These are phyloP conservation scores for Penicillium ucsense DNA, from an alignment of 495 filamentous ascomycete species.

Conservation along the genomic window DNA sequence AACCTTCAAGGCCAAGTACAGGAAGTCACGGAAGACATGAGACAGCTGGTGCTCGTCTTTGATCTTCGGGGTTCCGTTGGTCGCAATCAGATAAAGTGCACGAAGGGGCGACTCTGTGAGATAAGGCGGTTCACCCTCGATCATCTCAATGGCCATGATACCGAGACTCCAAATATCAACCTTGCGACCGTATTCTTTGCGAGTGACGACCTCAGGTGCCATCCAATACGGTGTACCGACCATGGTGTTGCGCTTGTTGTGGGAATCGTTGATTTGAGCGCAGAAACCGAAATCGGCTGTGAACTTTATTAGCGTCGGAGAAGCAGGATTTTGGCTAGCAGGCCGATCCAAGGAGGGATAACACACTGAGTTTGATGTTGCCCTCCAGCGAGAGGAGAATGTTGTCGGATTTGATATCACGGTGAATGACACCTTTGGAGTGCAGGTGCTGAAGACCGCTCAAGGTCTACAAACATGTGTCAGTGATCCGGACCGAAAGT, in stretches of 20 bases:
- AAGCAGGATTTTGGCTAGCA: neutral
- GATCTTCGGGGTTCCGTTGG: constrained; percentile 89
- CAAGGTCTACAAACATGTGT: constrained; percentile 47
- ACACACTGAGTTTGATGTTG: constrained; percentile 92
- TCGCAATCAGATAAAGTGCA: constrained; percentile 91
- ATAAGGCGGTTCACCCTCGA: constrained; percentile 96
- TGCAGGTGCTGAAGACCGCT: constrained; percentile 90
- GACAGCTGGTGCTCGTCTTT: constrained; percentile 84
- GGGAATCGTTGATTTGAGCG: constrained; percentile 94
- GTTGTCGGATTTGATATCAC: constrained; percentile 97
- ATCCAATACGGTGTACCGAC: constrained; percentile 99
- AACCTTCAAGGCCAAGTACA: constrained; percentile 84
- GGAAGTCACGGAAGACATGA: constrained; percentile 75
- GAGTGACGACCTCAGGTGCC: constrained; percentile 94
- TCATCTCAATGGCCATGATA: constrained; percentile 99
- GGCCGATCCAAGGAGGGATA: constrained; percentile 7
- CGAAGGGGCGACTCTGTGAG: constrained; percentile 89
- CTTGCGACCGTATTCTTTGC: constrained; percentile 96
- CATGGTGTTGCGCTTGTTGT: constrained; percentile 97
- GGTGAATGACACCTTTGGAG: constrained; percentile 81
- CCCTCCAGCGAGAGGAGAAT: constrained; percentile 91
- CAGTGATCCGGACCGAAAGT: neutral
- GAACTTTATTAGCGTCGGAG: constrained; percentile 17
- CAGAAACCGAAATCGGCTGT: constrained; percentile 97
- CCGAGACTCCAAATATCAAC: constrained; percentile 98